These are phyloP conservation scores for Auricularia sp. DNA, from an alignment of 768 basidiomycete species.

Conservation along the genomic window DNA sequence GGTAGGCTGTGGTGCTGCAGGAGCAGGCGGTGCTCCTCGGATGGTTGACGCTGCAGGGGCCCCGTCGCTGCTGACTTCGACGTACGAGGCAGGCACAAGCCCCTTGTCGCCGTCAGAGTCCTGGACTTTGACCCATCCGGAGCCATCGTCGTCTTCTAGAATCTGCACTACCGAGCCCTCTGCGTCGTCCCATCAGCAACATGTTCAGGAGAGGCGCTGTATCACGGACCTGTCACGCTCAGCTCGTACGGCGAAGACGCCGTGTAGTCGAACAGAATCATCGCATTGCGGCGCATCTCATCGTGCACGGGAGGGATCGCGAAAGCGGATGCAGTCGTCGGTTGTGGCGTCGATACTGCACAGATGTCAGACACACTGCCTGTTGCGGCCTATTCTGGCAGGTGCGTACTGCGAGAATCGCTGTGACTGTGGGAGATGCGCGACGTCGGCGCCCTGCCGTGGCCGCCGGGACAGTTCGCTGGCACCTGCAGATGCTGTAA, in stretches of 20 bases:
- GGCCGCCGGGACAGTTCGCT: constrained; percentile 44
- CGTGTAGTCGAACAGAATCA: constrained; percentile 64
- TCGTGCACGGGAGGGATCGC: constrained; percentile 35
- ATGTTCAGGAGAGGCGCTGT: background rate
- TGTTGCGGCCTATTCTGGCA: background rate
- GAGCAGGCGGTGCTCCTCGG: constrained; percentile 9
- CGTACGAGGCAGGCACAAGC: constrained; percentile 77
- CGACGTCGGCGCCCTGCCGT: background rate
- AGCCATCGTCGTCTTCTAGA: constrained; percentile 73
- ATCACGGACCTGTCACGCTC: constrained; percentile 43
- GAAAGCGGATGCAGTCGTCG: constrained; percentile 50
- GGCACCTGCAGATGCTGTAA: constrained; percentile 39
- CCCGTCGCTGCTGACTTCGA: constrained; percentile 32
- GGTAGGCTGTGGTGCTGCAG: constrained; percentile 8
- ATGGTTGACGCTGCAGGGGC: constrained; percentile 12
- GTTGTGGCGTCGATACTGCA: background rate
- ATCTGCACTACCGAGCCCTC: constrained; percentile 58
- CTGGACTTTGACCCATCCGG: constrained; percentile 74
- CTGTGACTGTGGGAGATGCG: background rate
- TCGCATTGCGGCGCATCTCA: constrained; percentile 38
- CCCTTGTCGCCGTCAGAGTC: constrained; percentile 51
- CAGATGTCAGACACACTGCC: background rate
- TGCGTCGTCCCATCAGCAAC: constrained; percentile 15
- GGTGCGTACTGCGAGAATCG: background rate
- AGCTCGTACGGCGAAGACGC: constrained; percentile 74